Base-by-base conservation (phyloP, 2,329 filamentous ascomycete genomes). In the Sporothrix dimorphospora region DNA sequence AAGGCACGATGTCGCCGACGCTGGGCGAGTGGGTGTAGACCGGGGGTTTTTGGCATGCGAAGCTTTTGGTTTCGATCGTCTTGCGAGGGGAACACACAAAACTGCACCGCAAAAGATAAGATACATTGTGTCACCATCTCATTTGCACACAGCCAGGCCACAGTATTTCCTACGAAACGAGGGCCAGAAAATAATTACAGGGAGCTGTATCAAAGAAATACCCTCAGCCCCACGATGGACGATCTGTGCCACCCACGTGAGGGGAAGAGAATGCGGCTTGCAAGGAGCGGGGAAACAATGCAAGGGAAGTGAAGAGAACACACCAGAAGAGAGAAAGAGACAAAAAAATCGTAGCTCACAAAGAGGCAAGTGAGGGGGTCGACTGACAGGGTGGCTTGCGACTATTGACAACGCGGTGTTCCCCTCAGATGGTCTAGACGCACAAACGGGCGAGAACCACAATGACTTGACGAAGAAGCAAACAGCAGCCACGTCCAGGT, bases 1-100 rank as follows among this genome's bases (percentile, higher is more conserved):
- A 42, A 42, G 57, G 57, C 57, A 42, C 57, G n/a, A 63, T 24
- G 57, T 63, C 24, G 34, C 57, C 57, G 57, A 61, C 12, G 30
- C 24, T 16, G 53, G 8, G 53, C 27, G 53, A 5, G 27, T 34
- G 4, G 21, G 30, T 34, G 30, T 34, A 47, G 14, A 16, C 6
- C 12, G 40, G 12, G 42, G 42, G 42, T 16, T 16, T 19, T 47
- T 47, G 14, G 42, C 42, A 47, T 47, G 42, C 5, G 14, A 16
- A 16, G 42, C 14, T 47, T 14, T 19, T 47, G 42, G 14, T 47
- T 19, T 47, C 12, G 24, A 16, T 51, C 7, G 45, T 47, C 19
- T 21, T n/a, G 19, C n/a, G 5, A 21, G 47, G 2, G n/a, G 24
- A 11, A 53, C 19, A 53, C 19, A 34, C 30, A 34, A 34, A 3